Conservation (phyloP, 306 rosid genomes). For the Trichosanthes truncata region DNA sequence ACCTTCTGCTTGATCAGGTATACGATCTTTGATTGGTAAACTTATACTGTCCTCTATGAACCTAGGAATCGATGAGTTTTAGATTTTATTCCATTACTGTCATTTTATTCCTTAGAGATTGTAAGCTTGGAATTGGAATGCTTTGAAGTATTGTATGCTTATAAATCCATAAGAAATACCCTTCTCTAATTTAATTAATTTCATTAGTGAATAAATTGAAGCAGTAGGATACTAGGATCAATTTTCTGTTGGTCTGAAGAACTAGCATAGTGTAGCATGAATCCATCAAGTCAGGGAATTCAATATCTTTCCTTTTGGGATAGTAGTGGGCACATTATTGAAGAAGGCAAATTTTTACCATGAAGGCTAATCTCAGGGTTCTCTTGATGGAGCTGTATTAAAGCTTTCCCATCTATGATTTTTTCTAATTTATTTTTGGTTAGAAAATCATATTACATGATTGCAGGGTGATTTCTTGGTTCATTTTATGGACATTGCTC, state of each 20-base stretch:
- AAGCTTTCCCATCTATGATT: constrained; percentile 7
- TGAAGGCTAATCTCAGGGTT: neutral
- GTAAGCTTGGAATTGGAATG: neutral
- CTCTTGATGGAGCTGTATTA: neutral
- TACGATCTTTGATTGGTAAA: neutral
- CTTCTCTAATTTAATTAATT: neutral
- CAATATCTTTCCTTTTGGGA: neutral
- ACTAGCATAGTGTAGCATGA: neutral
- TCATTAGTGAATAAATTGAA: neutral
- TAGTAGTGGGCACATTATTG: neutral
- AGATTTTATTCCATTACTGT: neutral
- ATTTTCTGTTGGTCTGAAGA: neutral
- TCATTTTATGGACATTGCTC: constrained; percentile 96
- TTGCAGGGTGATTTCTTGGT: constrained; percentile 96
- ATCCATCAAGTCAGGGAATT: neutral
- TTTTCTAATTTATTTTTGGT: neutral
- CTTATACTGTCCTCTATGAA: neutral
- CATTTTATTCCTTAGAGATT: neutral
- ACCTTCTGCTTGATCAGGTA: constrained; percentile 99
- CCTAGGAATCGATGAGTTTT: neutral
- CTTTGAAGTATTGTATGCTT: neutral
- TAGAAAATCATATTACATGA: constrained; percentile 11
- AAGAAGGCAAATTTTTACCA: neutral
- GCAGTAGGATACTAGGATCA: neutral
- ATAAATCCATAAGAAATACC: constrained; percentile 1